A percentile compares a stretch with the other conserved stretches of the same genome.
These are phyloP conservation scores for Lactarius psammicola DNA, from an alignment of 768 basidiomycete species.

Conservation along the genomic window DNA sequence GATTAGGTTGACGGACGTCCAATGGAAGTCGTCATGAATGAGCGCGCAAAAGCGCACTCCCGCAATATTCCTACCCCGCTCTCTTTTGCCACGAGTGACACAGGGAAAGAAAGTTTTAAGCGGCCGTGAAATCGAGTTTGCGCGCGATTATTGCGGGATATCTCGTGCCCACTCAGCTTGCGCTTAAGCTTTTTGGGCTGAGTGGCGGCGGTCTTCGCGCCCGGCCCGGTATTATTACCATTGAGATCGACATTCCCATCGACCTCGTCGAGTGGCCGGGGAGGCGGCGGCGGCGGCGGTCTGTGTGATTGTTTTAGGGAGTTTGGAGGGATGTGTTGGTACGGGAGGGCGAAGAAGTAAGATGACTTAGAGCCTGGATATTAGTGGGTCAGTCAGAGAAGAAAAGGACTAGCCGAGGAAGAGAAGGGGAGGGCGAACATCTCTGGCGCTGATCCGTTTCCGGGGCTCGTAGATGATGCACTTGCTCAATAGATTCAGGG, in stretches of 20 bases:
- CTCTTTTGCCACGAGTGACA: neutral
- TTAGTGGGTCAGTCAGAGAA: constrained; percentile 6
- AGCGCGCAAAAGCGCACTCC: neutral
- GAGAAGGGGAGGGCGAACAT: constrained; percentile 50
- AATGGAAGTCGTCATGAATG: constrained; percentile 11
- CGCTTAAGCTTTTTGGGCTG: constrained; percentile 63
- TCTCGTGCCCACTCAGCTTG: constrained; percentile 56
- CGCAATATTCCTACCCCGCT: neutral
- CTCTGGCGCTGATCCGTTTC: constrained; percentile 72
- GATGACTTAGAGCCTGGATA: constrained; percentile 73
- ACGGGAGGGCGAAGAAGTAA: constrained; percentile 84
- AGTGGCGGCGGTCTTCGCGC: constrained; percentile 45
- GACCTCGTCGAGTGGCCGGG: constrained; percentile 69
- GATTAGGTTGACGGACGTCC: constrained; percentile 2
- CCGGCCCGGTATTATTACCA: constrained; percentile 47
- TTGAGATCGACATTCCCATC: constrained; percentile 67
- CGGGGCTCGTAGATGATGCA: constrained; percentile 85
- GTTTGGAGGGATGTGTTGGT: constrained; percentile 82
- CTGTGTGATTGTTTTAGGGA: constrained; percentile 65
- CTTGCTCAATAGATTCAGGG: constrained; percentile 75
- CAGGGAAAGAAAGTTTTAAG: neutral
- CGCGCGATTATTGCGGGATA: constrained; percentile 61
- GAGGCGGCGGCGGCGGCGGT: constrained; percentile 44
- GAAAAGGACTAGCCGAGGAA: neutral
- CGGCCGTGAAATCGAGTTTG: constrained; percentile 66